Evolutionary conservation across 2,329 filamentous ascomycete species (phyloP).

Genomic region (Aspergillus cejpii): DNA sequence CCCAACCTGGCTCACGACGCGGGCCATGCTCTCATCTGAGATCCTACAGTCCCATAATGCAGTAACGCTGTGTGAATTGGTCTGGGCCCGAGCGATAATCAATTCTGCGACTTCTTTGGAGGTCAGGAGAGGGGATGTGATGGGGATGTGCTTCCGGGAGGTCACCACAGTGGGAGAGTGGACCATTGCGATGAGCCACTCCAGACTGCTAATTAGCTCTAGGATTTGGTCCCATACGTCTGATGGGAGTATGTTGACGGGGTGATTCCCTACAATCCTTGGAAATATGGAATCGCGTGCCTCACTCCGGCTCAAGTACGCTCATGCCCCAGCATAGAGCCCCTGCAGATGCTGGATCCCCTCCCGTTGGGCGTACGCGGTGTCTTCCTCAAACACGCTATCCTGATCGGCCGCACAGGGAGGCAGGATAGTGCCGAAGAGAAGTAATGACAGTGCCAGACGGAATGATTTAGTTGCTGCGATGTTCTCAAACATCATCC

Average conservation of each 20-base stretch:
- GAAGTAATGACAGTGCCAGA: too few relatives aligned
- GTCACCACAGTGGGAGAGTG: too few relatives aligned
- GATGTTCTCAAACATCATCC: too few relatives aligned
- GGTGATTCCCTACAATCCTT: neutral
- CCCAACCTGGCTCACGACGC: too few relatives aligned
- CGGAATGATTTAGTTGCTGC: too few relatives aligned
- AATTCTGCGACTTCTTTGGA: neutral
- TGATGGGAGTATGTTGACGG: neutral
- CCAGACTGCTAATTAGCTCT: neutral
- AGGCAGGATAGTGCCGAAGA: too few relatives aligned
- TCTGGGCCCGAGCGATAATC: neutral
- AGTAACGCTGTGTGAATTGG: neutral
- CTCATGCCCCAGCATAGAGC: neutral
- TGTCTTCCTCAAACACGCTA: too few relatives aligned
- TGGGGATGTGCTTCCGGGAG: too few relatives aligned
- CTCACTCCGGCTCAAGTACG: neutral
- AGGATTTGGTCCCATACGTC: neutral
- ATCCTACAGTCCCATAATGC: neutral
- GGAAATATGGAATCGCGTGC: neutral
- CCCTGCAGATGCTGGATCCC: too few relatives aligned
- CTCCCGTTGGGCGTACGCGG: too few relatives aligned
- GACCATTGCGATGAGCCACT: neutral
- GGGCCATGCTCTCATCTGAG: too few relatives aligned
- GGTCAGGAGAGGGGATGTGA: neutral
- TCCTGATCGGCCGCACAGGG: too few relatives aligned